These are phyloP conservation scores for Rhizopogon rudus DNA, from an alignment of 768 basidiomycete species.

Conservation along the genomic window DNA sequence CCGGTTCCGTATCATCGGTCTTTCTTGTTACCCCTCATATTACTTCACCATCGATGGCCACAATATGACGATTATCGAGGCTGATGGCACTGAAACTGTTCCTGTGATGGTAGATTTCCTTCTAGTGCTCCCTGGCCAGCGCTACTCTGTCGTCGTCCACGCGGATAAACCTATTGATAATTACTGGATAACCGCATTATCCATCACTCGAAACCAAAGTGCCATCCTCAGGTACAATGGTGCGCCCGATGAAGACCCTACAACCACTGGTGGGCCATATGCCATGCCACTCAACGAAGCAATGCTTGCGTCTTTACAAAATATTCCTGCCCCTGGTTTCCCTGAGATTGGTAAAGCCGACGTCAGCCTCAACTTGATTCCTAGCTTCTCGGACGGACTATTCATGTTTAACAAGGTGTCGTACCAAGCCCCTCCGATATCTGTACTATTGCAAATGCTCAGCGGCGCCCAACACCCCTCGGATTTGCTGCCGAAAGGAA, in stretches of 20 bases:
- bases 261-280: constrained; percentile 15
- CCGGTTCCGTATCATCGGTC: constrained; percentile 34
- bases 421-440: constrained; percentile 38
- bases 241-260: constrained; percentile 30
- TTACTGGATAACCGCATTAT: constrained; percentile 38
- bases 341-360: constrained; percentile 29
- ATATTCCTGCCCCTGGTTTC: constrained; percentile 24
- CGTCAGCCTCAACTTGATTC: constrained; percentile 19
- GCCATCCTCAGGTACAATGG: constrained; percentile 38
- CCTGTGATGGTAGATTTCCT: constrained; percentile 36
- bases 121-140: constrained; percentile 37
- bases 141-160: constrained; percentile 36
- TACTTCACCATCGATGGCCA: constrained; percentile 32
- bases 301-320: constrained; percentile 26
- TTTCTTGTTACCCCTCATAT: constrained; percentile 25
- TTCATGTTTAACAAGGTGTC: constrained; percentile 28
- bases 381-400: constrained; percentile 5
- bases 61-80: constrained; percentile 38
- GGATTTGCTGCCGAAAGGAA: constrained; percentile 44
- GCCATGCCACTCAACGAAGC: constrained; percentile 26
- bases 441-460: constrained; percentile 55
- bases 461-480: constrained; percentile 44
- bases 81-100: constrained; percentile 31
- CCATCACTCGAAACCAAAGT: constrained; percentile 20
- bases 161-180: constrained; percentile 34